Conservation (phyloP, 192 early-diverging fungal genomes). For the Thoreauomyces humboldtii region DNA sequence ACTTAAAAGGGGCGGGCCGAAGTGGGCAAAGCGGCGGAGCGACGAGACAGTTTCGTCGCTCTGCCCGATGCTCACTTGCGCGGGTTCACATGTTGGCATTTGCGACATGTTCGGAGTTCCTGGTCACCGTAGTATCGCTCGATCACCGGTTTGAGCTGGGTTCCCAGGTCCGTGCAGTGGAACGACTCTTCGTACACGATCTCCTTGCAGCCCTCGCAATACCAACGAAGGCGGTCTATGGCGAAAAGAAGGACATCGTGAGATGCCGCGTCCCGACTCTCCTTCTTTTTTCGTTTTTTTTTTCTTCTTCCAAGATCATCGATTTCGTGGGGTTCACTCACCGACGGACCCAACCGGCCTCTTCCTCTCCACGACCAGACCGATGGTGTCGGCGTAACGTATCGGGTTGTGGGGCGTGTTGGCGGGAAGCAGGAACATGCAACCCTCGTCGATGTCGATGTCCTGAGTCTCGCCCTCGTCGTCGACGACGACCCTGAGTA, state of each 20-base stretch:
- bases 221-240: slow-evolving; percentile 89
- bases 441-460: slow-evolving; percentile 85
- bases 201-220: slow-evolving; percentile 79
- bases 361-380: slow-evolving; percentile 92
- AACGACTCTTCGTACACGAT: slow-evolving; percentile 90
- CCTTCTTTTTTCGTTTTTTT: too few species aligned
- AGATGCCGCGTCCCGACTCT: too few species aligned
- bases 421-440: slow-evolving; percentile 93
- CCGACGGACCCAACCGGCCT: slow-evolving; percentile 53
- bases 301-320: too few species aligned
- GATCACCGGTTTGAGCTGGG: slow-evolving; percentile 90
- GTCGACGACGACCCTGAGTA: slow-evolving; percentile 83
- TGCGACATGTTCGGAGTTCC: slow-evolving; percentile 74
- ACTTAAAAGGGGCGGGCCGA: too few species aligned
- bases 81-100: slow-evolving; percentile 38
- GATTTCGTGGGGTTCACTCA: not conserved
- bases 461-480: slow-evolving; percentile 65
- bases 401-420: slow-evolving; percentile 94
- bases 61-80: slow-evolving; percentile 34
- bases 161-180: slow-evolving; percentile 84
- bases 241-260: too few species aligned
- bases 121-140: slow-evolving; percentile 67
- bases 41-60: too few species aligned
- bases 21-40: too few species aligned
- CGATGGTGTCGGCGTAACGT: slow-evolving; percentile 89